These are phyloP conservation scores for Didymella pomorum DNA, from an alignment of 2,329 filamentous ascomycete species.

Conservation along the genomic window DNA sequence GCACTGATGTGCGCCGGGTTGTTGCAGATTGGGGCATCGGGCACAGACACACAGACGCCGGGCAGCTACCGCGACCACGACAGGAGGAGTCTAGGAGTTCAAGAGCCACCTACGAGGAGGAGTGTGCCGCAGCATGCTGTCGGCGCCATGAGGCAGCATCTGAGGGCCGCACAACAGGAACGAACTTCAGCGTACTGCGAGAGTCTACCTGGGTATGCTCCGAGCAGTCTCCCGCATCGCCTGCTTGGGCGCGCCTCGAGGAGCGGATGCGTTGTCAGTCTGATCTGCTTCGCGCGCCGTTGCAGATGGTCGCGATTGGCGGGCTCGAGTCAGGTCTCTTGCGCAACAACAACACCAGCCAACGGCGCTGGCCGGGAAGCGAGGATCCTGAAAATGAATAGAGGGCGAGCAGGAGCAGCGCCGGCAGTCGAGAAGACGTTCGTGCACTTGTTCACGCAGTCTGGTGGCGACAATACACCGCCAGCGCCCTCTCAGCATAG, in stretches of 20 bases:
- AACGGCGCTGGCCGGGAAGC: not conserved
- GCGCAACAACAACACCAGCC: not conserved
- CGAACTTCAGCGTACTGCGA: not conserved
- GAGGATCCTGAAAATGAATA: not conserved
- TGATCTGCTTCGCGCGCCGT: conserved; percentile 7
- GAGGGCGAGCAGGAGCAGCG: not conserved
- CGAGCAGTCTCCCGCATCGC: not conserved
- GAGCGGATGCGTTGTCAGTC: conserved; percentile 31
- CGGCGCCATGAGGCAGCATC: conserved; percentile 36
- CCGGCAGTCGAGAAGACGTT: not conserved
- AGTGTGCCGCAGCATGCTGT: conserved; percentile 47
- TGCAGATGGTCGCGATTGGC: conserved; percentile 7
- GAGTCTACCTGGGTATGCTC: not conserved
- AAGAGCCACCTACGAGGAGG: conserved; percentile 64
- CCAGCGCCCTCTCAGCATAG: conserved; percentile 1
- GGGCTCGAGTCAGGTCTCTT: conserved; percentile 14
- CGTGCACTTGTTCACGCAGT: conserved; percentile 9
- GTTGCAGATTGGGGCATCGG: conserved; percentile 33
- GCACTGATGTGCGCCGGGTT: conserved; percentile 39
- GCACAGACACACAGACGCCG: not conserved
- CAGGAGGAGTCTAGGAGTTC: not conserved
- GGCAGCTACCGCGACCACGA: not conserved
- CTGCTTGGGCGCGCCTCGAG: conserved; percentile 30
- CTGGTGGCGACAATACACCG: conserved; percentile 10
- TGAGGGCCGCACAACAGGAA: conserved; percentile 17